Conservation (phyloP, 306 rosid species). For the Vigna mungo region DNA sequence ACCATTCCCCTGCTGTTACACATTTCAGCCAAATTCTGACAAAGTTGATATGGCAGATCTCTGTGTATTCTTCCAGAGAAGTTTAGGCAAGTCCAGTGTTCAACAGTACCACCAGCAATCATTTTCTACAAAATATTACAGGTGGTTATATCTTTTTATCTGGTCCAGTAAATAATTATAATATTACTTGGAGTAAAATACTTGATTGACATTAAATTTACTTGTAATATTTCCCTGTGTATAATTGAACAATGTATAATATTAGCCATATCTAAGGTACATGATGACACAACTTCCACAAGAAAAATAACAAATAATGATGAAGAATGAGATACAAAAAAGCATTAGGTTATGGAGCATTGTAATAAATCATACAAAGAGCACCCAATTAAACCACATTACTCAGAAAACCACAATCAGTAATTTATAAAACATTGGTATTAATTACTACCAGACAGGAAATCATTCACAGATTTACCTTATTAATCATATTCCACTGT, state of each 20-base stretch:
- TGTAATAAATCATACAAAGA: neutral
- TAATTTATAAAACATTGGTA: no score
- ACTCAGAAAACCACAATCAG: neutral
- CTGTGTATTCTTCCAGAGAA: slow-evolving; percentile 43
- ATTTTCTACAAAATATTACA: slow-evolving; percentile 61
- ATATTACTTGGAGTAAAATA: neutral
- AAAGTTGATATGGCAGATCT: slow-evolving; percentile 40
- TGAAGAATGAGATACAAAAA: neutral
- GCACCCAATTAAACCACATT: neutral
- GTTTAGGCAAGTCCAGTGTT: slow-evolving; percentile 62
- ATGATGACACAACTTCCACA: neutral
- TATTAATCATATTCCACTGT: slow-evolving; percentile 86
- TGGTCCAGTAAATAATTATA: neutral
- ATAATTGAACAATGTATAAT: neutral
- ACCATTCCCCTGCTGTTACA: slow-evolving; percentile 81
- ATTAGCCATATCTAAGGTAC: neutral
- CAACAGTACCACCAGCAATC: slow-evolving; percentile 66
- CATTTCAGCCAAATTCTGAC: slow-evolving; percentile 50
- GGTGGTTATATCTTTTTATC: neutral
- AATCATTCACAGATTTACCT: slow-evolving; percentile 52
- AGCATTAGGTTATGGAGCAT: neutral
- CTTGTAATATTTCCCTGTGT: neutral
- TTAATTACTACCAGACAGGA: neutral
- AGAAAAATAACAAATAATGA: neutral
- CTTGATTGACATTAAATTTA: neutral